Evolutionary conservation across 768 basidiomycete species (phyloP), one percentile per base, ranked within the genome.

Genomic region (Kondoa subrosea): DNA sequence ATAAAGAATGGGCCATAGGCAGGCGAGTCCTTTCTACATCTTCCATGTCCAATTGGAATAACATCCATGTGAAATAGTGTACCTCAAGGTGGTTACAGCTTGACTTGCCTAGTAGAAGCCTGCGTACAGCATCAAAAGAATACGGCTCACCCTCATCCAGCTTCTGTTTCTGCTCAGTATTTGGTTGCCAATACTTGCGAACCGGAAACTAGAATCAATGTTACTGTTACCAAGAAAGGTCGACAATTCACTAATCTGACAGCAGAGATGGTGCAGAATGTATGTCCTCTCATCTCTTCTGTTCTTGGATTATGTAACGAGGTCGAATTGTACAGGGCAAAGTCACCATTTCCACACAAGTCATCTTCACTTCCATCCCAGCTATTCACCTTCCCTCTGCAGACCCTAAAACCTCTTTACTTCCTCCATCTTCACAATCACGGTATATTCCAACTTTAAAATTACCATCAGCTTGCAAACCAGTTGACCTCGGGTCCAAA

Each of bases 81-180:
- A 8, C 40, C 40, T 50, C 40, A 50, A 50, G 40, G 40, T 21
- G 40, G 40, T 50, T 50, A 50, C 21, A 8, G 12, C 40, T 50
- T 50, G 40, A 50, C 40, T 8, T 50, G 40, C 40, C 8, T 50
- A 50, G 40, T 50, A 50, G 40, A 50, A 50, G 40, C 40, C 21
- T 50, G 40, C 40, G 8, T 8, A 8, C 40, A 50, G 40, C 40
- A 50, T 50, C 40, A 50, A 21, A 50, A 50, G 40, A 50, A 21
- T 50, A 50, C 40, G 8, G 8, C 21, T 8, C 40, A 50, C 40
- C 40, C 40, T 50, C 40, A 50, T 50, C 40, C 40, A 50, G 40
- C 40, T 8, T 50, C 40, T 50, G 40, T 63, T 15, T 63, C 61
- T 12, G 61, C 61, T 63, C 61, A 63, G n/a, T 63, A 29, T 31